Evolutionary conservation across 192 early-diverging fungal genomes (phyloP), one percentile per base, ranked within the genome.

Genomic region (Chytriomyces confervae): DNA sequence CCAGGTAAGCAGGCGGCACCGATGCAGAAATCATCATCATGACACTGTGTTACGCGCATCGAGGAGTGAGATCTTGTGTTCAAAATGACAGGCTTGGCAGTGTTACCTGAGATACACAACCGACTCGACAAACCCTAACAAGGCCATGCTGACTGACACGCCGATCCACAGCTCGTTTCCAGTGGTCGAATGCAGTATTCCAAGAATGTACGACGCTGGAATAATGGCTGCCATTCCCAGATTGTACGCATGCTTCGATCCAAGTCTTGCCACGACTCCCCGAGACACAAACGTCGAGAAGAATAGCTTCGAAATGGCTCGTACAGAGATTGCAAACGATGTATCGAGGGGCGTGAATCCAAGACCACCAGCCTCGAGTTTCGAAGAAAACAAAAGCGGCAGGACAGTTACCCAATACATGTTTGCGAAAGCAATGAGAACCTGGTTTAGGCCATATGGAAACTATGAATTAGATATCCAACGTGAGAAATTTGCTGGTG

Each of bases 401-500:
- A 85, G 57, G 24, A 79, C 57, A 4, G 81, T 79, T 46, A 69
- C 66, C 49, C 82, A 87, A 8, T 69, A 43, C 66, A 81, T 83
- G 79, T 84, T 84, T 62, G 53, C 51, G 73, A 79, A 82, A 10
- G 86, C 83, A 36, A 84, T 86, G 27, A 62, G 27, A 23, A 74
- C 46, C 68, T 69, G 53, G 53, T 36, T 36, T 0, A 0, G 36
- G 0, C 36, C 36, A 36, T 36, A 36, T 2, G 36, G 36, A 36
- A 36, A 36, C 36, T 36, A 36, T 36, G 36, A 36, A 66, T 20
- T 0, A 27, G 27, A 66, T 66, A 69, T 69, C 29, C 18, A 10
- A 67, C 16, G 6, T 27, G 2, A 67, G 49, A 24, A 64, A 71
- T 36, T 11, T 13, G 13, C 23, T 16, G 66, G 66, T 69, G n/a